Base-by-base conservation (phyloP, 495 filamentous ascomycete genomes). In the Penicillium longicatenatum region DNA sequence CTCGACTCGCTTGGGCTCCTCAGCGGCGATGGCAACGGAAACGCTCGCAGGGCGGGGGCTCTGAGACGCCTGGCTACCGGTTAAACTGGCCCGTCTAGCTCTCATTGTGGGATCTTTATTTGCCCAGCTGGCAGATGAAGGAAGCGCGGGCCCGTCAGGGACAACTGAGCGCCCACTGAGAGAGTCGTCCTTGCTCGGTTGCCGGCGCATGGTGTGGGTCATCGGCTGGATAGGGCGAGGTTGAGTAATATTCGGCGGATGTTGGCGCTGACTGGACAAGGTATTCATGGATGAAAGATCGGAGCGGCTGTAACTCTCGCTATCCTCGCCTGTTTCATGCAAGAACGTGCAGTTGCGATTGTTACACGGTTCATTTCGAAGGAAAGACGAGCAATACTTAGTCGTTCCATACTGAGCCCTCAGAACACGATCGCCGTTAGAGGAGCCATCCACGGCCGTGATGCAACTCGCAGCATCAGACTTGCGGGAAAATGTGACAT, bases 341-440 rank as follows among this genome's bases (percentile, higher is more conserved):
- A 99, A 74, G 72, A 99, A 99, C 80, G 96, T 99, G 74, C 94
- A 99, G 54, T 91, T 90, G 51, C 91, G 84, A 63, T 99, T 99
- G 33, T 87, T 89, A 73, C 94, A 99, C 55, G 84, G 86, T 68
- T 99, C 94, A 52, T 92, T 89, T 20, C 95, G 86, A 22, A 99
- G 81, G 79, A 93, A 99, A 9, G 94, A 94, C 1, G 94, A 98
- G 73, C 94, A 99, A 70, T 99, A 99, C 71, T 99, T 99, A 3
- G 95, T 99, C 8, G 95, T 99, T 20, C 95, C 95, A 52, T 95
- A 90, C 71, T 98, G 95, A 6, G 95, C 95, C 66, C 93, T 83
- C 26, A 99, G 74, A 30, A 89, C 81, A 52, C 94, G 78, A 55
- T 96, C 94, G 9, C 90, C 90, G 69, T 99, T 99, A 52, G 86